Conservation (phyloP, 2,329 filamentous ascomycete genomes). For the Colletotrichum endophyticum region DNA sequence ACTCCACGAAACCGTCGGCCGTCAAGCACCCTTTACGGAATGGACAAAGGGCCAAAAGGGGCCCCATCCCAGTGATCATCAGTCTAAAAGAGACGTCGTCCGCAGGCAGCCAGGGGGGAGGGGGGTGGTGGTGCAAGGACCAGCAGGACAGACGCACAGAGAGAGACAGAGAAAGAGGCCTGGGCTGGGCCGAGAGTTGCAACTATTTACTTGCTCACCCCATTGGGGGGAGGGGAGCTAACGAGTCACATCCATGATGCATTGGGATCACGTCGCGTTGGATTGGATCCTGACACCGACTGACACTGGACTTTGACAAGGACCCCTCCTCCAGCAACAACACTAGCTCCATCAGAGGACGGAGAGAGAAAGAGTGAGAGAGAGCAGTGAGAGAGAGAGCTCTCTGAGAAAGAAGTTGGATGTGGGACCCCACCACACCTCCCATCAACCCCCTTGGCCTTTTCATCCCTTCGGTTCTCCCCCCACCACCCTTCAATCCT, state of each 20-base stretch:
- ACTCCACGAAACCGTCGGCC: background rate
- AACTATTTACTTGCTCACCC: background rate
- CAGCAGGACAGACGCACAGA: background rate
- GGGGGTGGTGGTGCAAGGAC: background rate
- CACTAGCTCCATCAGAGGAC: background rate
- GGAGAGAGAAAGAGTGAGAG: background rate
- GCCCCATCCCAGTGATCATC: background rate
- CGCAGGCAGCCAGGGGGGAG: background rate
- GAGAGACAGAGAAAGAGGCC: background rate
- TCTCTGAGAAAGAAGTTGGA: background rate
- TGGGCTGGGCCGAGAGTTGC: background rate
- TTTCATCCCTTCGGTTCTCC: background rate
- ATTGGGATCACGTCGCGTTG: slow-evolving; percentile 5
- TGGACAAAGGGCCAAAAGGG: background rate
- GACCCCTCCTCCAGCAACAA: background rate
- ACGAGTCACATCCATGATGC: slow-evolving; percentile 9
- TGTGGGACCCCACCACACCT: background rate
- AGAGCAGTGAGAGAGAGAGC: background rate
- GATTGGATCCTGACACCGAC: slow-evolving; percentile 14
- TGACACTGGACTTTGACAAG: background rate
- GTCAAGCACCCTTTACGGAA: background rate
- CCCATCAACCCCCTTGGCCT: background rate
- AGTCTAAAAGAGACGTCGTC: background rate
- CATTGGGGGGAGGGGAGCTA: background rate
- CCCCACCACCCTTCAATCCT: slow-evolving; percentile 3